Base-by-base conservation (phyloP, 768 basidiomycete genomes). In the Lanmaoa pseudosensibilis region DNA sequence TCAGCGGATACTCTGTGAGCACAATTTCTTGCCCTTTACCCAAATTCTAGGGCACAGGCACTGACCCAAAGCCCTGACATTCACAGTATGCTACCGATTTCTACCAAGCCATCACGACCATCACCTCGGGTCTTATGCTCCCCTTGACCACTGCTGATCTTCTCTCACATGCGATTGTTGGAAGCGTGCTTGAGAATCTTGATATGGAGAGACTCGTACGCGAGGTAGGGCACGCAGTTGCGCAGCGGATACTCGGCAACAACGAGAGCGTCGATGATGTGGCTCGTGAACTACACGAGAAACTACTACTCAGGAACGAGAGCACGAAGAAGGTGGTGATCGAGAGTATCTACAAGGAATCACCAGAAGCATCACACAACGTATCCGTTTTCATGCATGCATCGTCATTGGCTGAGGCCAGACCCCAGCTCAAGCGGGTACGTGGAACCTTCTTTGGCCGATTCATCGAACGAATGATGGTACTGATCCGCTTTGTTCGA, bases 251-350 rank as follows among this genome's bases (percentile, higher is more conserved):
- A 70, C 82, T 93, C 11, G 90, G 92, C 21, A 92, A 93, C 61
- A 90, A 96, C 71, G 90, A 97, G 72, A 94, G 90, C 65, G 95
- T 98, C 19, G 96, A 98, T 69, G 95, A 98, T 56, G 94, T 98
- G 19, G 96, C 96, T 13, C 83, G 86, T 34, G 95, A 97, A 73
- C 77, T 98, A 30, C 96, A 98, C 69, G 94, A 97, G 73, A 88
- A 87, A 66, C 76, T 98, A 6, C 73, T 95, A 13, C 78, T 98
- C 49, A 82, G 96, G 54, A 97, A 97, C 64, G 96, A 98, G 73
- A 94, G 87, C 75, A 98, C 96, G 54, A 98, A 97, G 78, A 93
- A 94, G 72, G 88, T 98, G 47, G 87, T 94, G 54, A 90, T 98
- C 59, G 94, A 97, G 70, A 94, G 92, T 60, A 98, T 98, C 66